Percentiles rank a stretch among this genome's conserved stretches.
These are phyloP conservation scores for Lichtheimia ornata DNA, from an alignment of 371 early-diverging fungal genomes.

Conservation along the genomic window DNA sequence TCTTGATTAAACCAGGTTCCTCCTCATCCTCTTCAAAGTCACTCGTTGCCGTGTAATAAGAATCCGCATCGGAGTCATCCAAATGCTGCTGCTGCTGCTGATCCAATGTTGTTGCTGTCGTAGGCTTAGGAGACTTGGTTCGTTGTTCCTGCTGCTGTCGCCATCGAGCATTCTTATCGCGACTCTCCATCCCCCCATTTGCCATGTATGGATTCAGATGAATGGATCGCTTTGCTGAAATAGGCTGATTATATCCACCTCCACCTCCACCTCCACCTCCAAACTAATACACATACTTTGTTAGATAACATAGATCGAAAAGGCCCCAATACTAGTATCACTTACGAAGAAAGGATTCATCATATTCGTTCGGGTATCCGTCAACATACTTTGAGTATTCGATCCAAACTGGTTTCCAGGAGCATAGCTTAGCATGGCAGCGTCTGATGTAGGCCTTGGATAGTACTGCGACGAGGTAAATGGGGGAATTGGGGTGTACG, in stretches of 20 bases:
- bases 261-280: too few species aligned
- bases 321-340: too few species aligned
- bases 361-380: too few species aligned
- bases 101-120: too few species aligned
- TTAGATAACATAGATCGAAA: too few species aligned
- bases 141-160: not conserved
- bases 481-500: not conserved
- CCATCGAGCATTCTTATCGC: not conserved
- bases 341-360: too few species aligned
- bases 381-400: too few species aligned
- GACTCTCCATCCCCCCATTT: not conserved
- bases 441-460: not conserved
- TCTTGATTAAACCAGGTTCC: conserved; percentile 9
- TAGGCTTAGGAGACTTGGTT: conserved; percentile 2
- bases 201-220: not conserved
- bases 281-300: too few species aligned
- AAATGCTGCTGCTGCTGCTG: too few species aligned
- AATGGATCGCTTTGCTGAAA: not conserved
- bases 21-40: conserved; percentile 6
- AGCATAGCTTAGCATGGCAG: not conserved
- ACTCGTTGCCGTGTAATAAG: conserved; percentile 9
- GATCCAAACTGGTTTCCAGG: not conserved
- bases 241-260: too few species aligned
- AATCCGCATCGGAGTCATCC: too few species aligned
- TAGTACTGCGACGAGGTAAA: not conserved